A percentile compares a stretch with the other conserved stretches of the same genome.
phyloP scores from a whole-genome alignment of 2,329 filamentous ascomycete species.

The Aureobasidium sp. region DNA sequence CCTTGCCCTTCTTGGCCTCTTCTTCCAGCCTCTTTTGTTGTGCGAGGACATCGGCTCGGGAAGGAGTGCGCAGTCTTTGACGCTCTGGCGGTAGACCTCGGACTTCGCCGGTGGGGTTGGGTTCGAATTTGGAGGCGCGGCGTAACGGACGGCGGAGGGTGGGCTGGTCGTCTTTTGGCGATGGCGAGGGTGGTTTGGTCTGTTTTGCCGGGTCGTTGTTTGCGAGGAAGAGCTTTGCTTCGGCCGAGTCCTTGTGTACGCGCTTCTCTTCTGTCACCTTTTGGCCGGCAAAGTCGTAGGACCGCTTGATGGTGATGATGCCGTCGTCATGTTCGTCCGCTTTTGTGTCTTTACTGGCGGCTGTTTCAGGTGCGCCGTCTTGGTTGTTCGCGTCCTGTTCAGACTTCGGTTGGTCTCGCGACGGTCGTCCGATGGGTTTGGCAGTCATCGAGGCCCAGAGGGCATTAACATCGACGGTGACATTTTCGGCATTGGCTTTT shows the following conservation, averaged over 20 bases:
- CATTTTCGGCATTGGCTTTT: conserved; percentile 34
- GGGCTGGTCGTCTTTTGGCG: conserved; percentile 22
- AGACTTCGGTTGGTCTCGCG: conserved; percentile 14
- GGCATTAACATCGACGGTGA: conserved; percentile 47
- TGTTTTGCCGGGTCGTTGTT: conserved; percentile 23
- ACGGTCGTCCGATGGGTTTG: conserved; percentile 22
- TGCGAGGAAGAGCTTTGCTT: conserved; percentile 44
- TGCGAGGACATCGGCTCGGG: conserved; percentile 23
- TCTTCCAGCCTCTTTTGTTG: conserved; percentile 25
- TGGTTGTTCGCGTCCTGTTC: conserved; percentile 9
- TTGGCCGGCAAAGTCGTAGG: conserved; percentile 50
- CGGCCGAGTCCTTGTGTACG: conserved; percentile 45
- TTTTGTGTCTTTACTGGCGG: conserved; percentile 15
- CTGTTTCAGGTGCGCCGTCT: background rate
- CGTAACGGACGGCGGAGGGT: conserved; percentile 32
- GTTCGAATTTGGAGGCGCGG: conserved; percentile 42
- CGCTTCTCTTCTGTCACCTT: conserved; percentile 45
- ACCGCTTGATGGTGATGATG: conserved; percentile 46
- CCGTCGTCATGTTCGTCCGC: conserved; percentile 29
- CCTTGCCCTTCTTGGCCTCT: conserved; percentile 32
- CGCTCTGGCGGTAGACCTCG: conserved; percentile 36
- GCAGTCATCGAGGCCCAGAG: conserved; percentile 46
- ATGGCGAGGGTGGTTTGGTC: conserved; percentile 24
- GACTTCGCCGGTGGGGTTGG: conserved; percentile 40
- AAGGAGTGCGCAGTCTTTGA: conserved; percentile 30